Base-by-base conservation (phyloP, 305 asterid species). In the Fraxinus albicans region DNA sequence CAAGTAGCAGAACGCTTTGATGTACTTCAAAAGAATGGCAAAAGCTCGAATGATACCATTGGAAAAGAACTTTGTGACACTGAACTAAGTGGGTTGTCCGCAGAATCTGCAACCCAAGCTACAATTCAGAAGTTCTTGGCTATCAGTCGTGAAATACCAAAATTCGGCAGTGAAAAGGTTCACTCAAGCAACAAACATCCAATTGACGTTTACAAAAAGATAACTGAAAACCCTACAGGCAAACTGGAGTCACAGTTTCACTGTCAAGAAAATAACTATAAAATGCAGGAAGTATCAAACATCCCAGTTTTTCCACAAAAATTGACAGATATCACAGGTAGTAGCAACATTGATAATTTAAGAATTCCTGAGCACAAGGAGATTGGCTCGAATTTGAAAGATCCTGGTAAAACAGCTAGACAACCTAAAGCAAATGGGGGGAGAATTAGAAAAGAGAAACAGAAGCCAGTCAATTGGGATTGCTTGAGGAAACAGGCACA, bases 381-480 rank as follows among this genome's bases (percentile, higher is more conserved):
- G 81, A 87, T 80, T 80, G 87, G 77, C 84, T 90, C 91, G 78
- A 93, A 84, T 87, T 84, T 86, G 88, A 85, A 82, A 83, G 81
- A 73, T 83, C 87, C 85, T 23, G 88, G 83, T 65, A 87, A 86
- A 82, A 86, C 76, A 70, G 87, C 77, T 76, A 88, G 85, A 69
- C 88, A 86, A 77, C 82, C 91, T 69, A 90, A 86, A 81, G 84
- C 86, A 34, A 95, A 90, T 81, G 89, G 81, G 63, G 92, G 84
- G 79, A 87, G 84, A 85, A 77, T 50, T 77, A 83, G 86, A 84
- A 94, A 94, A 83, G 91, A 90, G 90, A 92, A 92, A 86, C 92
- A 85, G 84, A 83, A 55, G 55, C 84, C 84, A 80, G 86, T 91
- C 79, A 90, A 95, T 79, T 95, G 99, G 99, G 99, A 97, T 86